Evolutionary conservation across 192 early-diverging fungal genomes (phyloP), one percentile per base, ranked within the genome.

Genomic region (Podila horticola): DNA sequence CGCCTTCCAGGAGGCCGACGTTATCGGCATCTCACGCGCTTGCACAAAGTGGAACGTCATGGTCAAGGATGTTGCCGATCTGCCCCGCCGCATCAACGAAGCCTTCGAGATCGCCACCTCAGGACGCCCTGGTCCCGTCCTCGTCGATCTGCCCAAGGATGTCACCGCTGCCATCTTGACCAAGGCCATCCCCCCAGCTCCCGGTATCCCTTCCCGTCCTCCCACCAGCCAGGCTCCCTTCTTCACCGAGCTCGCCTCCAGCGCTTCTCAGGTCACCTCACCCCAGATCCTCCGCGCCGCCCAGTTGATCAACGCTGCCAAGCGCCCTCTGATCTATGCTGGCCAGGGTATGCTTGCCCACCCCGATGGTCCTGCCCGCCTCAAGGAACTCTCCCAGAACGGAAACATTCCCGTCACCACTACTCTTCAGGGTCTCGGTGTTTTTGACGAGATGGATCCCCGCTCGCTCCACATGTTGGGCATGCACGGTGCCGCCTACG

Each of bases 31-130:
- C 79, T 94, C 94, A 71, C 91, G 98, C 33, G 86, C 94, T 20
- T 99, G 98, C 88, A 97, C 98, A 83, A 99, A 98, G 83, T 99
- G 98, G 98, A 99, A 99, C 81, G 97, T 98, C 45, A 96, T 97
- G 97, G 95, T 99, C 83, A 95, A 95, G 75, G 95, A 97, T 77
- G 90, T 99, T 76, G 88, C 93, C 67, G 98, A 99, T 85, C 88
- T 99, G 48, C 98, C 98, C 51, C 89, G 97, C 29, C 93, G 98
- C 77, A 97, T 99, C 87, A 97, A 97, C 82, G 98, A 99, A 86
- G 97, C 98, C 12, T 99, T 99, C 72, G 92, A 97, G 72, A 98
- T 99, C 71, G 98, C 97, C 26, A 97, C 95, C 1, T 92, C 90
- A 9, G 98, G 98, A 33, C 91, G 98, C 5, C 98, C 96, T 2